Base-by-base conservation (phyloP, 1,284 basidiomycete genomes). In the Trichosporon sp. region DNA sequence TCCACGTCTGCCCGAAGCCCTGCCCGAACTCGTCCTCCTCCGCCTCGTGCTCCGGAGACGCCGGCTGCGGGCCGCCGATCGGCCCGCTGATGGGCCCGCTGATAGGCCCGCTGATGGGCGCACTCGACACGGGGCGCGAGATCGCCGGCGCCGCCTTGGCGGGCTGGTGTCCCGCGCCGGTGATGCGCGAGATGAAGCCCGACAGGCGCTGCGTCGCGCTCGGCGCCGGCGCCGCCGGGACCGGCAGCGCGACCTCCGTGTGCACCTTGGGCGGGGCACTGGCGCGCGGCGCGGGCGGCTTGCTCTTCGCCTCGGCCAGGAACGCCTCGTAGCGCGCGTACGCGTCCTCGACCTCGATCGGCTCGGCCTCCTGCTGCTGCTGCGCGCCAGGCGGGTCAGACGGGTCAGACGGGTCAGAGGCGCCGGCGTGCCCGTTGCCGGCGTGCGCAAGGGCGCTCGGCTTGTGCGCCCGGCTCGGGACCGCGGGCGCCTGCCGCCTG, bases 291-390 rank as follows among this genome's bases (percentile, higher is more conserved):
- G 25, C 34, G 1, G 64, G 42, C 25, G 64, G 42, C 25, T 23
- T 51, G 21, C 51, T 29, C 65, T 68, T 71, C n/a, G 68, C 25
- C 74, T 89, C 87, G 74, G 88, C 88, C 80, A 81, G 72, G 79
- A 90, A 93, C 58, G 88, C 86, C 83, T 94, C 91, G 78, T 95
- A 97, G 21, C 92, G 87, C 70, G 93, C 92, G 80, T 91, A 98
- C 0, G 95, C 95, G 81, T 98, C 95, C 75, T 95, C 90, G 66
- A 92, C 84, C 86, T 74, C 70, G 38, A 74, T 56, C 34, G 58
- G 38, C 11, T 58, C 21, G 38, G 60, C 42, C n/a, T 56, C 53
- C 25, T 66, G 64, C 2, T 35, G 27, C 58, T 42, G 38, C 3
- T 12, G 12, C 18, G 4, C 35, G 8, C 12, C 18, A 15, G 38